phyloP scores from a whole-genome alignment of 2,329 filamentous ascomycete genomes.

The Apiospora phragmitis region DNA sequence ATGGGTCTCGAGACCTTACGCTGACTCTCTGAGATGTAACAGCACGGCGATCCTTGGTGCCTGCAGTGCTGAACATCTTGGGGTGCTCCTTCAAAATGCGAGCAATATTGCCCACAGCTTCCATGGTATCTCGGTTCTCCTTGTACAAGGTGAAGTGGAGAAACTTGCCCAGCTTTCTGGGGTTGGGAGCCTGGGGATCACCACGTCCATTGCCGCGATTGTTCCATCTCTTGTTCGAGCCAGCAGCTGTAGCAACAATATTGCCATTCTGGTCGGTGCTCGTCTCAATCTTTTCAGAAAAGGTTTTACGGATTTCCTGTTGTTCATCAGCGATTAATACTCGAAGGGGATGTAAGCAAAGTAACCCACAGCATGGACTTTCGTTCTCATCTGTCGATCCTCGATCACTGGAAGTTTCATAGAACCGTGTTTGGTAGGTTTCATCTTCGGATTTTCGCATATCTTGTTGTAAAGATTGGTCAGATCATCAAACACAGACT shows the following conservation, averaged over 20 bases:
- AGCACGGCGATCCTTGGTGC: constrained; percentile 87
- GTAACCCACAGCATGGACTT: constrained; percentile 47
- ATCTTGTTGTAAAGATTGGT: constrained; percentile 25
- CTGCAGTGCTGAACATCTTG: constrained; percentile 74
- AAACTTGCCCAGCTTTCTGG: constrained; percentile 63
- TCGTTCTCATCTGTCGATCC: constrained; percentile 28
- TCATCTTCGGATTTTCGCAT: constrained; percentile 20
- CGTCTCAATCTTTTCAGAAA: constrained; percentile 76
- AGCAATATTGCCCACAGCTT: constrained; percentile 75
- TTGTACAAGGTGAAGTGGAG: constrained; percentile 93
- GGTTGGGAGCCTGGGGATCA: constrained; percentile 24
- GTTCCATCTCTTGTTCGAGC: constrained; percentile 27
- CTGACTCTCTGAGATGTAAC: constrained; percentile 84
- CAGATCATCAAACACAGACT: constrained; percentile 24
- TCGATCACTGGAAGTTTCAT: constrained; percentile 28
- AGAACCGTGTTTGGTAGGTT: constrained; percentile 19
- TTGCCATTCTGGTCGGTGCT: constrained; percentile 59
- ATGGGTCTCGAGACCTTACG: constrained; percentile 49
- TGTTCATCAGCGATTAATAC: constrained; percentile 18
- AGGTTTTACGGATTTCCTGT: constrained; percentile 72
- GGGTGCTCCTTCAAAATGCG: constrained; percentile 73
- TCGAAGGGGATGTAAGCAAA: background rate
- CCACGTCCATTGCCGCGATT: constrained; percentile 24
- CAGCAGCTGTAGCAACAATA: constrained; percentile 57
- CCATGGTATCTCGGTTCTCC: constrained; percentile 97